phyloP scores from a whole-genome alignment of 768 basidiomycete species.

The Leccinum fibrillosum region DNA sequence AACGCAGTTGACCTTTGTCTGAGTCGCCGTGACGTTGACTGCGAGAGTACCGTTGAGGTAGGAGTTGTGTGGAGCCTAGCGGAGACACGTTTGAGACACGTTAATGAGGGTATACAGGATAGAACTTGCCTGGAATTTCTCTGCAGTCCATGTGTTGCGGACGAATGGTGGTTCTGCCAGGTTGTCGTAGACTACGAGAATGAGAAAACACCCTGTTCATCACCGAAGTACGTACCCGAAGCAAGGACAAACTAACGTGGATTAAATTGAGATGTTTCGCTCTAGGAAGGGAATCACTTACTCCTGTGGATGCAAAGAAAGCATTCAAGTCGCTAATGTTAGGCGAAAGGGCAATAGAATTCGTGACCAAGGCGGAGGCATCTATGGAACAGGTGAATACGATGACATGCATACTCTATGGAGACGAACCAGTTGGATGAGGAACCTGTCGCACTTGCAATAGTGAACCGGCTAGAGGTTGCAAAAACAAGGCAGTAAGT shows the following conservation, averaged over 20 bases:
- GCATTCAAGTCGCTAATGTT: constrained; percentile 44
- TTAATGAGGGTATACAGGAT: background rate
- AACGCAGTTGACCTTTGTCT: constrained; percentile 46
- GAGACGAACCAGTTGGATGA: constrained; percentile 10
- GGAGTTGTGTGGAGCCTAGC: constrained; percentile 40
- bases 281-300: constrained; percentile 22
- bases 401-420: constrained; percentile 6
- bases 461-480: constrained; percentile 51
- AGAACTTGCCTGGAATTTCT: constrained; percentile 45
- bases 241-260: constrained; percentile 34
- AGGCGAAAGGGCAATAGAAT: constrained; percentile 43
- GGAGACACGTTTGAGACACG: background rate
- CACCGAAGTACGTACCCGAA: constrained; percentile 18
- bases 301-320: constrained; percentile 61
- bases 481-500: constrained; percentile 44
- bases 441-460: constrained; percentile 26
- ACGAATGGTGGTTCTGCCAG: constrained; percentile 61
- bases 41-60: constrained; percentile 52
- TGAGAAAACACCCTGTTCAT: background rate
- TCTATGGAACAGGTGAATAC: constrained; percentile 24
- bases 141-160: constrained; percentile 47
- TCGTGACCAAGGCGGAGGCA: constrained; percentile 38
- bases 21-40: constrained; percentile 49
- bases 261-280: background rate
- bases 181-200: constrained; percentile 29